Evolutionary conservation across 306 rosid species (phyloP), one percentile per base, ranked within the genome.

Genomic region (Prunus fruticosa): DNA sequence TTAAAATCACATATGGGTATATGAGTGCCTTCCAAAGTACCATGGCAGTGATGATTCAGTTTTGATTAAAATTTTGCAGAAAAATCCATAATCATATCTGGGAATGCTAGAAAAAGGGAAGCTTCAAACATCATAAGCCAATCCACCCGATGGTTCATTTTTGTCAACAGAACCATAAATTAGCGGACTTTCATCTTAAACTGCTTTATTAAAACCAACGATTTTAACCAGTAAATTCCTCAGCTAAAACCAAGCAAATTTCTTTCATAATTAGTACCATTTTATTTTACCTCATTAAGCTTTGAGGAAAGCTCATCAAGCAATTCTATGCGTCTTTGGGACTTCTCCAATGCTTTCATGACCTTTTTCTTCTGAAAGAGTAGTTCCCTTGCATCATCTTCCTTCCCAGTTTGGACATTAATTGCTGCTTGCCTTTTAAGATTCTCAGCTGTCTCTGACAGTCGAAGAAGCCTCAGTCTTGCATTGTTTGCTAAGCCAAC

Each of bases 381-480:
- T 14, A 83, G 76, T 32, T 92, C 97, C 84, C 97, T 89, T 8
- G 97, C 96, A 53, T 86, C 90, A 75, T 85, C 76, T 76, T 95
- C 98, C 78, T 87, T 86, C 83, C 97, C 97, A 43, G 76, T 87
- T 46, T 76, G 92, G 71, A 90, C 84, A 64, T 79, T 88, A 67
- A 87, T 61, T 64, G 96, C 91, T 46, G 98, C 98, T 83, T 92
- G 97, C 66, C 85, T 86, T 79, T 82, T 80, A 68, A 95, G 92
- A 77, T 95, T 92, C 85, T 95, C 97, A n/a, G 98, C 98, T 47
- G 97, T 91, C 80, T 92, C 97, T 43, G 98, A 92, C 79, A 95
- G 84, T 19, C 97, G 88, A 74, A 92, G 72, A 51, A 95, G 90
- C 86, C 97, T 92, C 74, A 79, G 58, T 75, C 98, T 90, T 58